Evolutionary conservation across 2,329 filamentous ascomycete genomes (phyloP), one percentile per base, ranked within the genome.

Genomic region (Fusarium luffae): DNA sequence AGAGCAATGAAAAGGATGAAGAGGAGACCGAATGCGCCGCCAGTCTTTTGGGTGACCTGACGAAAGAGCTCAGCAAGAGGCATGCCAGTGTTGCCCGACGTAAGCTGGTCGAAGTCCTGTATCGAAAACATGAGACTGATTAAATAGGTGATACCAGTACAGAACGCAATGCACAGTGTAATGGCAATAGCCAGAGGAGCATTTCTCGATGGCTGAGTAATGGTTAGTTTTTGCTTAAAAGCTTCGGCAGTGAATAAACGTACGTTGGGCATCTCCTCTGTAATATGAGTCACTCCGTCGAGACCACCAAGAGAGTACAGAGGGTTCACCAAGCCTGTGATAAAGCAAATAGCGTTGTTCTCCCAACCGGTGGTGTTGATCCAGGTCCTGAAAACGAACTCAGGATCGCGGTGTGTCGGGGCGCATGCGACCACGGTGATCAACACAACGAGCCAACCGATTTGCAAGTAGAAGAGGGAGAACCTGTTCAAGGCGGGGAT

Each of bases 251-350:
- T n/a, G n/a, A n/a, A n/a, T n/a, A n/a, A n/a, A 21, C 58, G 10
- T 59, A 63, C 60, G 10, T 63, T 63, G 3, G 60, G 60, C 60
- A 63, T 63, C 7, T 63, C 60, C 4, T 63, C 60, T 4, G 60
- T 63, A 1, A 63, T 63, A 25, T 63, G 60, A 0, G 60, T 55
- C 1, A 63, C 58, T 1, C 60, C 60, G 8, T 63, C 60, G 0
- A 63, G 48, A 9, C 60, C 60, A 1, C 60, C 60, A 9, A 63
- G 60, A 11, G 30, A 41, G 5, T 40, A 63, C 1, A 63, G 2
- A 7, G 60, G 60, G 2, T 63, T 63, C 0, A 63, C 60, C 0
- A 63, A 9, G 1, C 60, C 60, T 2, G 57, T 62, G 3, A 63
- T 63, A 0, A 63, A 63, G 18, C 57, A 63, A 5, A 63, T 63